phyloP scores from a whole-genome alignment of 2,329 filamentous ascomycete genomes.

The Sordariomycetes sp. region DNA sequence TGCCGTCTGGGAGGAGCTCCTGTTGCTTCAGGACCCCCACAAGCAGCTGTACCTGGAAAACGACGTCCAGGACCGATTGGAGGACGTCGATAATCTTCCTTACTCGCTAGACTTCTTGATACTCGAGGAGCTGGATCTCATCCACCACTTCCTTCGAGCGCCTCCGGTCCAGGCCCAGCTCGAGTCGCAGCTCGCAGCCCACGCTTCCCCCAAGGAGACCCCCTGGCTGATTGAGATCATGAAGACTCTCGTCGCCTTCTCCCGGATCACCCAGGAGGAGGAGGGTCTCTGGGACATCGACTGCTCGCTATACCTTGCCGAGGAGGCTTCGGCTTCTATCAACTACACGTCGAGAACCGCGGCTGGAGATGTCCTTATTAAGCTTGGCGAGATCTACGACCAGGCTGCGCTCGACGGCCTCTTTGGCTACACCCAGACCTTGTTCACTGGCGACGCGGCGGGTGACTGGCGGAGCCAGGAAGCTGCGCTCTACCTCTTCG shows the following conservation, averaged over 20 bases:
- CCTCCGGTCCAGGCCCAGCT: slow-evolving; percentile 82
- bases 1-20: slow-evolving; percentile 81
- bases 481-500: slow-evolving; percentile 73
- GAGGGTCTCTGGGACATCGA: slow-evolving; percentile 96
- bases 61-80: slow-evolving; percentile 76
- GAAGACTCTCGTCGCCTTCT: slow-evolving; percentile 74
- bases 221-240: slow-evolving; percentile 84
- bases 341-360: slow-evolving; percentile 95
- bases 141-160: slow-evolving; percentile 83
- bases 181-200: slow-evolving; percentile 61
- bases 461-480: slow-evolving; percentile 58
- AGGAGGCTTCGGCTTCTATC: slow-evolving; percentile 87
- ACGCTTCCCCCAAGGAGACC: slow-evolving; percentile 48
- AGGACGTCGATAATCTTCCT: slow-evolving; percentile 83
- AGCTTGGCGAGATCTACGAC: slow-evolving; percentile 82
- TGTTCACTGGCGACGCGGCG: slow-evolving; percentile 50
- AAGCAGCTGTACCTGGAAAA: slow-evolving; percentile 76
- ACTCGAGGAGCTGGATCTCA: slow-evolving; percentile 86
- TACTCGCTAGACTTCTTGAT: slow-evolving; percentile 92
- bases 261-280: slow-evolving; percentile 85
- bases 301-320: slow-evolving; percentile 86
- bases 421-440: slow-evolving; percentile 61
- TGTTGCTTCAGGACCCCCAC: slow-evolving; percentile 60
- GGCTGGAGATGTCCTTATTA: slow-evolving; percentile 84
- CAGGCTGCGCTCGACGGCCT: slow-evolving; percentile 67